Evolutionary conservation across 306 rosid genomes (phyloP).

Genomic region (Ammopiptanthus mongolicus): DNA sequence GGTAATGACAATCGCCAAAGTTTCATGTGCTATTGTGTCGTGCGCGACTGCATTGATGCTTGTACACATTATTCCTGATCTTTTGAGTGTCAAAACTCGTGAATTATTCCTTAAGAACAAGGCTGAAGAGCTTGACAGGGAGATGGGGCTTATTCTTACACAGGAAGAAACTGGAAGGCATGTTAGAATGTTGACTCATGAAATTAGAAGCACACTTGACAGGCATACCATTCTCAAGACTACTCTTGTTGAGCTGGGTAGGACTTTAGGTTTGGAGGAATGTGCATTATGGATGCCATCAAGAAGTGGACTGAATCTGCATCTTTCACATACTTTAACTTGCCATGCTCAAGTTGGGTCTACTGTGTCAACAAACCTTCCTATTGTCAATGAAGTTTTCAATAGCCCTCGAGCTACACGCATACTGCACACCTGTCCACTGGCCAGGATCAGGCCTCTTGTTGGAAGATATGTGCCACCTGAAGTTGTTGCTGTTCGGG

Average conservation of each 20-base stretch:
- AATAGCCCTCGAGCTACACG: conserved; percentile 58
- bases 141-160: conserved; percentile 87
- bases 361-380: conserved; percentile 56
- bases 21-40: conserved; percentile 79
- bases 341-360: conserved; percentile 68
- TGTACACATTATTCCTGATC: conserved; percentile 88
- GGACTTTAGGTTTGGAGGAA: conserved; percentile 80
- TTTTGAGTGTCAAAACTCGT: conserved; percentile 81
- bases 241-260: conserved; percentile 88
- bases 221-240: conserved; percentile 84
- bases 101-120: conserved; percentile 65
- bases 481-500: conserved; percentile 87
- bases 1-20: conserved; percentile 73
- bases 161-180: conserved; percentile 94
- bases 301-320: conserved; percentile 58
- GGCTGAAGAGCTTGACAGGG: conserved; percentile 92
- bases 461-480: conserved; percentile 71
- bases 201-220: conserved; percentile 89
- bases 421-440: conserved; percentile 65
- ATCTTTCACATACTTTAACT: conserved; percentile 72
- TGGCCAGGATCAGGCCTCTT: conserved; percentile 68
- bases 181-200: conserved; percentile 97
- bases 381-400: conserved; percentile 74
- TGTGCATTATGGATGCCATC: conserved; percentile 98
- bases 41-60: conserved; percentile 94